These are phyloP conservation scores for Phytomonas sp. DNA, from an alignment of 208 protist species.

Conservation along the genomic window DNA sequence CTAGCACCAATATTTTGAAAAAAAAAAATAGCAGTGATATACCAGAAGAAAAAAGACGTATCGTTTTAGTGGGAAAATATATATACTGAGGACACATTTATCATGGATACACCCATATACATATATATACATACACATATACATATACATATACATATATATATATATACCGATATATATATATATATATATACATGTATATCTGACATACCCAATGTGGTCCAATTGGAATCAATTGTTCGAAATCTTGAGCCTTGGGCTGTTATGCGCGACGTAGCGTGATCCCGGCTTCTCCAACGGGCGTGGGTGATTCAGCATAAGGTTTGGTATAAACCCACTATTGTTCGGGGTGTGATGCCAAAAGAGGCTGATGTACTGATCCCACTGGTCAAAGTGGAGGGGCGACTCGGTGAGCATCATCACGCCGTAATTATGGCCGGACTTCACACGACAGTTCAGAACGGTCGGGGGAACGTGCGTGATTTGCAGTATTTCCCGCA, in stretches of 20 bases:
- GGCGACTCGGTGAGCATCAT: constrained; percentile 47
- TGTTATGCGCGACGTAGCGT: constrained; percentile 53
- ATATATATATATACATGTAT: constrained; percentile 9
- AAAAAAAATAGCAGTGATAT: constrained; percentile 9
- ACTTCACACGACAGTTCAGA: constrained; percentile 16
- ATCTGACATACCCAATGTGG: background rate
- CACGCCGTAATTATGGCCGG: constrained; percentile 19
- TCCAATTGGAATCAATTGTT: constrained; percentile 16
- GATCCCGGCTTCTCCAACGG: constrained; percentile 58
- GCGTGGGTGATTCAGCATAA: constrained; percentile 58
- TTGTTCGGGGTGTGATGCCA: constrained; percentile 43
- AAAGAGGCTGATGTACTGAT: constrained; percentile 32
- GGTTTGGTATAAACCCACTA: constrained; percentile 25
- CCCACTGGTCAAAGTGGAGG: constrained; percentile 37
- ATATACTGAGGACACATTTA: background rate
- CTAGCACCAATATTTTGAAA: background rate
- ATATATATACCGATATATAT: constrained; percentile 9
- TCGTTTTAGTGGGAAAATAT: no score
- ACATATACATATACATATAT: constrained; percentile 4
- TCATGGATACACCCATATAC: constrained; percentile 2
- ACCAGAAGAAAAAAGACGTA: constrained; percentile 8
- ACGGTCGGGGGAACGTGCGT: constrained; percentile 27
- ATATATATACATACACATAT: constrained; percentile 9
- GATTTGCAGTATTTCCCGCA: constrained; percentile 25
- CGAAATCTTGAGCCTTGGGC: constrained; percentile 45